Percentiles rank a stretch among this genome's conserved stretches.
Conservation (phyloP, 2,329 filamentous ascomycete genomes). For the Fusarium succisae region DNA sequence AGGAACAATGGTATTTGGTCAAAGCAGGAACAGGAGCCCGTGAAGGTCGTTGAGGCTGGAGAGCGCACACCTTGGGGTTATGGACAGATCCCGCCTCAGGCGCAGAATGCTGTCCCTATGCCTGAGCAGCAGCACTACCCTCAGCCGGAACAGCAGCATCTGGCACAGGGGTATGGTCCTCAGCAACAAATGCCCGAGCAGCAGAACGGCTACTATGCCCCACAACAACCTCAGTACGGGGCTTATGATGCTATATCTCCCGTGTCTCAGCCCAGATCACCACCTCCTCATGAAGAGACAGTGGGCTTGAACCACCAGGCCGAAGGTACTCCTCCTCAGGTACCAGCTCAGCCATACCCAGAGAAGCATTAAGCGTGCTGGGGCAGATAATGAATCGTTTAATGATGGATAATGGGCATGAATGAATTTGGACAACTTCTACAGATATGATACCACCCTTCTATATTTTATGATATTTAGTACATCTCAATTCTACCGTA, state of each 20-base stretch:
- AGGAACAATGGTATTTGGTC: slow-evolving; percentile 44
- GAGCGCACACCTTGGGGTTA: slow-evolving; percentile 36
- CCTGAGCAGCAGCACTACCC: slow-evolving; percentile 3
- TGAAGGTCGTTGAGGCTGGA: slow-evolving; percentile 10
- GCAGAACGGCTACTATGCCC: neutral
- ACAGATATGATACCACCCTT: slow-evolving; percentile 35
- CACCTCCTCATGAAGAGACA: slow-evolving; percentile 42
- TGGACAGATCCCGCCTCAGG: slow-evolving; percentile 16
- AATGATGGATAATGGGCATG: neutral
- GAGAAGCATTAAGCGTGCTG: slow-evolving; percentile 32
- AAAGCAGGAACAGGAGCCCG: slow-evolving; percentile 20
- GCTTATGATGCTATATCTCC: neutral
- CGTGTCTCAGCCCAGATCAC: slow-evolving; percentile 13
- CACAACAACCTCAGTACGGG: neutral
- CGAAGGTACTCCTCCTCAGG: slow-evolving; percentile 39
- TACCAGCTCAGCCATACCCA: slow-evolving; percentile 27
- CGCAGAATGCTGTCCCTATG: neutral
- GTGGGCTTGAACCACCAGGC: slow-evolving; percentile 48
- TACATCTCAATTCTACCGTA: neutral
- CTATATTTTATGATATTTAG: slow-evolving; percentile 5
- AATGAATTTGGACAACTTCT: neutral
- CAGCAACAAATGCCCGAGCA: neutral
- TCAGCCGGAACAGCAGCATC: neutral
- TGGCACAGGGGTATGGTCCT: neutral
- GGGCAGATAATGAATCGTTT: neutral